These are phyloP conservation scores for Fragilariopsis cylindrus DNA, from an alignment of 108 stramenopile genomes.

Conservation along the genomic window DNA sequence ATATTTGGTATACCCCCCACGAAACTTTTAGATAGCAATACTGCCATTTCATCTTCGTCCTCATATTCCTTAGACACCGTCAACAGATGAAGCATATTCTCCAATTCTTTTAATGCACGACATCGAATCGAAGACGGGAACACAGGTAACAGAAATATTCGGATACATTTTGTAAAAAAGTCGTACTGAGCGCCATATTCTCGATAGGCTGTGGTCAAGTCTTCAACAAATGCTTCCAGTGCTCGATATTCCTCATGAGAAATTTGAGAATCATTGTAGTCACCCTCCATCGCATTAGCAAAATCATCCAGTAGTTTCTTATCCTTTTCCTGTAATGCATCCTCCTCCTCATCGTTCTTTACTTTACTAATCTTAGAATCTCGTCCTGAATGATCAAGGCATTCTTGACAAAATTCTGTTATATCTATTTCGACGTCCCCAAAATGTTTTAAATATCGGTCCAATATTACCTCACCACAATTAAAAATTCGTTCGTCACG, in stretches of 20 bases:
- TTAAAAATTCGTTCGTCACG: slow-evolving; percentile 39
- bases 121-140: slow-evolving; percentile 63
- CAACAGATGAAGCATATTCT: slow-evolving; percentile 66
- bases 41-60: slow-evolving; percentile 24
- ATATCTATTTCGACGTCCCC: slow-evolving; percentile 1
- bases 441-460: slow-evolving; percentile 21
- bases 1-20: not conserved
- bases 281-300: slow-evolving; percentile 14
- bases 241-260: slow-evolving; percentile 53
- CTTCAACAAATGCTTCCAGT: slow-evolving; percentile 70
- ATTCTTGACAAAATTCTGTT: slow-evolving; percentile 20
- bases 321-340: slow-evolving; percentile 28
- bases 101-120: slow-evolving; percentile 45
- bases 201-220: slow-evolving; percentile 66
- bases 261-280: slow-evolving; percentile 12
- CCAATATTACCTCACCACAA: slow-evolving; percentile 28
- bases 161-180: slow-evolving; percentile 58
- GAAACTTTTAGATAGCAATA: slow-evolving; percentile 12
- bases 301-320: slow-evolving; percentile 32
- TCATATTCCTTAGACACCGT: slow-evolving; percentile 51
- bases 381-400: slow-evolving; percentile 36
- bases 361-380: not conserved
- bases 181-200: slow-evolving; percentile 85
- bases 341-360: not conserved
- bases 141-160: slow-evolving; percentile 61